These are phyloP conservation scores for Citrus inodora DNA, from an alignment of 345 rosid genomes.

Conservation along the genomic window DNA sequence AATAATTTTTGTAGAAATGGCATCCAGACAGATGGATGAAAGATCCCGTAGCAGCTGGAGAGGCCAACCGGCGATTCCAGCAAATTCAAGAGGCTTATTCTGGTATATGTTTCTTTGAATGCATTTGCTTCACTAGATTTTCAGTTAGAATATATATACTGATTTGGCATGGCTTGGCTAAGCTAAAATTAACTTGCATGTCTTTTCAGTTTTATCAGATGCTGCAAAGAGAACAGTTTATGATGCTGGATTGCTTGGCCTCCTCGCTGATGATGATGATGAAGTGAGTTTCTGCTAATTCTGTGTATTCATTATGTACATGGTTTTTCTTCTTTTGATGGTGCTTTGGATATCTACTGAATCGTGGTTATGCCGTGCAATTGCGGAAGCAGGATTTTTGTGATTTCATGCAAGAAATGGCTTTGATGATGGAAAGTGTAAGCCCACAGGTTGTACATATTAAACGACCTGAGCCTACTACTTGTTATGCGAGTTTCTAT, in stretches of 20 bases:
- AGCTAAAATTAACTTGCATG: not conserved
- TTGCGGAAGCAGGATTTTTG: constrained; percentile 25
- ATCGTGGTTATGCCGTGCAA: not conserved
- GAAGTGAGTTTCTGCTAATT: constrained; percentile 22
- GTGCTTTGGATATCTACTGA: not conserved
- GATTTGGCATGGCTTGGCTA: not conserved
- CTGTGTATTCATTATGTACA: not conserved
- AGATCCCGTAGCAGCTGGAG: constrained; percentile 21
- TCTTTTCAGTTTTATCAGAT: constrained; percentile 26
- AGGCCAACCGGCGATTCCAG: constrained; percentile 36
- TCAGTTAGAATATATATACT: too few species aligned
- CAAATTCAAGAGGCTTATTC: constrained; percentile 45
- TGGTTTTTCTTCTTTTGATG: not conserved
- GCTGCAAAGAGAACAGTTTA: constrained; percentile 23
- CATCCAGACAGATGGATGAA: constrained; percentile 41
- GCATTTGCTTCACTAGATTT: too few species aligned
- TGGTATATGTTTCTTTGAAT: constrained; percentile 3
- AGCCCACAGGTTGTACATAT: constrained; percentile 9
- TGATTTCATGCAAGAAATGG: constrained; percentile 43
- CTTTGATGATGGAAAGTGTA: constrained; percentile 27
- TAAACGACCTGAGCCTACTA: too few species aligned
- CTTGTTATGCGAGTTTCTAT: too few species aligned
- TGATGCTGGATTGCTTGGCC: constrained; percentile 32
- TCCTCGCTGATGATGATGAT: constrained; percentile 29
- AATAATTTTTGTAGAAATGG: constrained; percentile 32